Evolutionary conservation across 148 eudicot genomes (phyloP).

Genomic region (Fallopia convolvulus): DNA sequence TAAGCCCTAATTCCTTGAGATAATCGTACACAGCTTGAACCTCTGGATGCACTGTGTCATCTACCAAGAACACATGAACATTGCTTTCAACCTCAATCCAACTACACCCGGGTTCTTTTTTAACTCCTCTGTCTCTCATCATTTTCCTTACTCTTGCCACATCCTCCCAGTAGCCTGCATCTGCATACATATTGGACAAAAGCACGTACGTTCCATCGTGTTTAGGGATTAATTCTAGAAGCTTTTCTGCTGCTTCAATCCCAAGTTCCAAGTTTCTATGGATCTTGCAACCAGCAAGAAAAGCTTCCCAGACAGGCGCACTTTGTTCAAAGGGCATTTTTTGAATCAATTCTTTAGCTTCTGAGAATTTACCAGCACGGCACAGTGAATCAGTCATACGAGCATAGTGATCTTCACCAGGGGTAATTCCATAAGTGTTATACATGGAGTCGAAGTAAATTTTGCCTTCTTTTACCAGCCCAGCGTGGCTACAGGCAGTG

Average conservation of each 20-base stretch:
- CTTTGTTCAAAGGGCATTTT: constrained; percentile 44
- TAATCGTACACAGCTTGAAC: constrained; percentile 44
- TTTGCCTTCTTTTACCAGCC: constrained; percentile 45
- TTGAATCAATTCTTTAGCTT: constrained; percentile 39
- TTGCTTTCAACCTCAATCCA: constrained; percentile 60
- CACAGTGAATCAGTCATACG: constrained; percentile 49
- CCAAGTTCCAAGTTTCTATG: constrained; percentile 54
- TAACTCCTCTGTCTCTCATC: constrained; percentile 62
- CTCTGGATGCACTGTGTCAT: constrained; percentile 51
- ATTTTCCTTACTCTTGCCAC: constrained; percentile 42
- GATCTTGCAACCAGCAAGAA: constrained; percentile 48
- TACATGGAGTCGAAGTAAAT: constrained; percentile 42
- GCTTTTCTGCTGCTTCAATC: constrained; percentile 41
- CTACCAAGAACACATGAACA: constrained; percentile 53
- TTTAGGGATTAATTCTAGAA: constrained; percentile 33
- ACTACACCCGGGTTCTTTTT: constrained; percentile 71
- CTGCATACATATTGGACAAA: constrained; percentile 51
- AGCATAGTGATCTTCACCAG: constrained; percentile 63
- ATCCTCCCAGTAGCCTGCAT: constrained; percentile 43
- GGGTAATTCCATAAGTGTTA: constrained; percentile 26
- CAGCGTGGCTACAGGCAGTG: constrained; percentile 62
- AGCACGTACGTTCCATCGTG: constrained; percentile 60
- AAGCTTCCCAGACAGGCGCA: constrained; percentile 52
- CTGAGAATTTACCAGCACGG: constrained; percentile 54
- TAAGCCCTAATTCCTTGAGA: constrained; percentile 39